These are phyloP conservation scores for Puya raimondii DNA, from an alignment of 176 grass and related monocot genomes.

Conservation along the genomic window DNA sequence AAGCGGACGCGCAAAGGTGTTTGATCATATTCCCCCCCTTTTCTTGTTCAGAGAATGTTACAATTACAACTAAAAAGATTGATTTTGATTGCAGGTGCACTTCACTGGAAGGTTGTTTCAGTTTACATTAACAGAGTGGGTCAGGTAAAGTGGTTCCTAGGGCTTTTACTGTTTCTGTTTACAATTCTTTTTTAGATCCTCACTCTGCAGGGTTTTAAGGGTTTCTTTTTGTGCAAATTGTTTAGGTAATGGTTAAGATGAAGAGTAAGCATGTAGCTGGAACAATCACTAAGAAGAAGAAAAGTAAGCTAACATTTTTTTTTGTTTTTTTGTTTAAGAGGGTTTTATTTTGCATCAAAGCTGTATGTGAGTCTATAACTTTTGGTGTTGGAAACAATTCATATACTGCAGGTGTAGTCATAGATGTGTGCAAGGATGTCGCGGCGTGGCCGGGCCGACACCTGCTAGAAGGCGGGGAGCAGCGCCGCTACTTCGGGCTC, in stretches of 20 bases:
- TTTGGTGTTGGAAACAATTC: slow-evolving; percentile 1
- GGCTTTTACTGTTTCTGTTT: too few relatives aligned
- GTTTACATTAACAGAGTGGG: slow-evolving; percentile 74
- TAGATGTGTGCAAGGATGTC: slow-evolving; percentile 85
- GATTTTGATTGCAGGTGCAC: slow-evolving; percentile 31
- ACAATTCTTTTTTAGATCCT: too few relatives aligned
- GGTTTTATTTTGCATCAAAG: neutral
- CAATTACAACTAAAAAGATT: neutral
- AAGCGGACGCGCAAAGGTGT: slow-evolving; percentile 93
- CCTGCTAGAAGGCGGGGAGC: slow-evolving; percentile 62
- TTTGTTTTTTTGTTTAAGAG: neutral
- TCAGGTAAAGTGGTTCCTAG: slow-evolving; percentile 28
- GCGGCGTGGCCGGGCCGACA: slow-evolving; percentile 82
- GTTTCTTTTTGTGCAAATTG: neutral
- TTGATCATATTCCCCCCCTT: neutral
- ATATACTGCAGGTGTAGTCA: slow-evolving; percentile 41
- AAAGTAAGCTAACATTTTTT: slow-evolving; percentile 37
- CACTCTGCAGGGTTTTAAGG: too few relatives aligned
- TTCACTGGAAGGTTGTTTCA: slow-evolving; percentile 84
- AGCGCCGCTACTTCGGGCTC: slow-evolving; percentile 81
- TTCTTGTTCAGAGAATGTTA: neutral
- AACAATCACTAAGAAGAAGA: slow-evolving; percentile 96
- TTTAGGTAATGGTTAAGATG: slow-evolving; percentile 89
- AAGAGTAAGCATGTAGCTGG: slow-evolving; percentile 80
- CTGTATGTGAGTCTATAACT: neutral